Conservation (phyloP, 2,329 filamentous ascomycete genomes). For the Paecilomyces formosus region DNA sequence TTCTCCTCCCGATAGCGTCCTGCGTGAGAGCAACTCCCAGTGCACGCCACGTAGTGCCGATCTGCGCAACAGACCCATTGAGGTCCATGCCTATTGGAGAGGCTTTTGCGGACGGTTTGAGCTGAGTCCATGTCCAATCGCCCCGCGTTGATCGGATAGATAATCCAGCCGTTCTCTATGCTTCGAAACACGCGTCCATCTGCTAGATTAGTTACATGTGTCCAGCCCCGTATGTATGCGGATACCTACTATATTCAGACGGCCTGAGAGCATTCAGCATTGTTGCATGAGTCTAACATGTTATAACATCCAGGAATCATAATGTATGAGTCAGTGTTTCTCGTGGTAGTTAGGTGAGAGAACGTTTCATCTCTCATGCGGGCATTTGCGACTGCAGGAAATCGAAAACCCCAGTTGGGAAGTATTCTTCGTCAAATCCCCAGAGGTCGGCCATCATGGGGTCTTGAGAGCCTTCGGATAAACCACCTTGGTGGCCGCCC, state of each 20-base stretch:
- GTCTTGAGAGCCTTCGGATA: constrained; percentile 30
- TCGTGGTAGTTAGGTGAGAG: not conserved
- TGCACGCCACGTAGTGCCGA: not conserved
- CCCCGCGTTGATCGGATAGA: not conserved
- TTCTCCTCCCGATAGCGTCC: not conserved
- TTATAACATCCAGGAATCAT: not conserved
- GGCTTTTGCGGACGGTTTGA: not conserved
- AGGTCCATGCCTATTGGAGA: not conserved
- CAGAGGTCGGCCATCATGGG: constrained; percentile 35
- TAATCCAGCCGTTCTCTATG: not conserved
- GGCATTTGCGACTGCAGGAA: constrained; percentile 36
- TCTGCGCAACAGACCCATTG: not conserved
- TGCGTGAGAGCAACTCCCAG: not conserved
- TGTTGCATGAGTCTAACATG: not conserved
- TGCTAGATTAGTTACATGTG: not conserved
- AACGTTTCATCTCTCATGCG: constrained; percentile 15
- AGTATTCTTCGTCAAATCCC: constrained; percentile 35
- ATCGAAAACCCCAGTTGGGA: constrained; percentile 35
- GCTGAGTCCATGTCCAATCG: not conserved
- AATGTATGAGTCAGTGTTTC: not conserved
- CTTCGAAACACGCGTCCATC: not conserved
- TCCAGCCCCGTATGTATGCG: not conserved
- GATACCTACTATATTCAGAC: not conserved
- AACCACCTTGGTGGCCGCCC: constrained; percentile 19
- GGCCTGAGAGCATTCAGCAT: not conserved